A percentile compares a stretch with the other conserved stretches of the same genome.
Conservation (phyloP, 495 filamentous ascomycete species). For the Neurospora tetrasperma region DNA sequence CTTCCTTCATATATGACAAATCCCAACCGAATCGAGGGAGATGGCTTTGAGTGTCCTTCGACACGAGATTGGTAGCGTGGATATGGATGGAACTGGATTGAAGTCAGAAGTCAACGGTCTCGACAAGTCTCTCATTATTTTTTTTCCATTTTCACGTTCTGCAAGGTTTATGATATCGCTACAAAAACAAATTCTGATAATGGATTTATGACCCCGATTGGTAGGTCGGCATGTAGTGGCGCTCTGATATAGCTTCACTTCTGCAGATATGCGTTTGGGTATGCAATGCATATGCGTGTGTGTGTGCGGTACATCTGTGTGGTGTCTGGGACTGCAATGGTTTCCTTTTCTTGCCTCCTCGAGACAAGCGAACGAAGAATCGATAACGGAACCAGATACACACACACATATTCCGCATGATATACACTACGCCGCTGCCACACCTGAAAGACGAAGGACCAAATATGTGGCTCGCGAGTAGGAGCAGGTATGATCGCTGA, state of each 20-base stretch:
- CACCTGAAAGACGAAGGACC: not conserved
- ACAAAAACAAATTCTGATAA: not conserved
- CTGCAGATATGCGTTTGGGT: not conserved
- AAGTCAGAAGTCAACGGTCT: not conserved
- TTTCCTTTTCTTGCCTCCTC: not conserved
- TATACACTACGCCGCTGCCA: not conserved
- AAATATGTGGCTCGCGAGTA: not conserved
- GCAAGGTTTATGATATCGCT: not conserved
- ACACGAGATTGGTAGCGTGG: not conserved
- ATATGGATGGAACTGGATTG: not conserved
- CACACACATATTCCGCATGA: not conserved
- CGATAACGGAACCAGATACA: not conserved
- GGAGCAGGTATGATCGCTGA: not conserved
- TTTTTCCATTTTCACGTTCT: not conserved
- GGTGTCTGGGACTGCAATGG: not conserved
- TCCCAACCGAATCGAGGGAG: not conserved
- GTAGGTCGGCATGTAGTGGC: not conserved
- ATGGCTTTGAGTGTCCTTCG: not conserved
- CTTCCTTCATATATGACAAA: not conserved
- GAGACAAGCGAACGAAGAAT: not conserved
- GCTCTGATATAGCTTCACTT: not conserved
- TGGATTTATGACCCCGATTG: not conserved
- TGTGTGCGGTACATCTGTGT: not conserved
- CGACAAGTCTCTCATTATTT: not conserved
- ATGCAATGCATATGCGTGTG: not conserved